Conservation (phyloP, 306 rosid species). For the Sicyos edulis region DNA sequence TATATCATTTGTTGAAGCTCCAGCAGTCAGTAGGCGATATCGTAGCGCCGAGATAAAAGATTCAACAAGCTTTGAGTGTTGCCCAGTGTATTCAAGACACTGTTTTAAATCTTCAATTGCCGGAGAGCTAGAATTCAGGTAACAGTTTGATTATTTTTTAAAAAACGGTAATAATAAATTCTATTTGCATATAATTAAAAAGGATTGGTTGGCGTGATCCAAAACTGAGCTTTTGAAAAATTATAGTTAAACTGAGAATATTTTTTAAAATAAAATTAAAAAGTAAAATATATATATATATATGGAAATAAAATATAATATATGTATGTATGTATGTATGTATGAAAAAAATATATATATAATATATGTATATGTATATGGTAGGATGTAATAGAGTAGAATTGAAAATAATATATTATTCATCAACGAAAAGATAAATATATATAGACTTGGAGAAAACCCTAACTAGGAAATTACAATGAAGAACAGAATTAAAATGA, state of each 20-base stretch:
- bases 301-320: too few relatives aligned
- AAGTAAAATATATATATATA: too few relatives aligned
- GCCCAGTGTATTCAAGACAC: conserved; percentile 96
- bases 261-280: not conserved
- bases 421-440: too few relatives aligned
- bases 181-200: not conserved
- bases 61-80: conserved; percentile 91
- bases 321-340: too few relatives aligned
- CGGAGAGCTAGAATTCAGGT: conserved; percentile 55
- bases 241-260: not conserved
- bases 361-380: too few relatives aligned
- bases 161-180: not conserved
- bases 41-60: conserved; percentile 88
- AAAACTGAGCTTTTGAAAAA: not conserved
- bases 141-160: not conserved
- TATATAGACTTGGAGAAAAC: too few relatives aligned
- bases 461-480: too few relatives aligned
- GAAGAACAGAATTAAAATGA: too few relatives aligned
- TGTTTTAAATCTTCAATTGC: conserved; percentile 88
- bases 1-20: conserved; percentile 97
- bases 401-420: too few relatives aligned
- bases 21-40: conserved; percentile 94
- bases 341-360: too few relatives aligned
- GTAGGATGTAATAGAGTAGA: too few relatives aligned
- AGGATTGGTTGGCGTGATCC: not conserved